Conservation (phyloP, 768 basidiomycete species). For the Suillus subalutaceus region DNA sequence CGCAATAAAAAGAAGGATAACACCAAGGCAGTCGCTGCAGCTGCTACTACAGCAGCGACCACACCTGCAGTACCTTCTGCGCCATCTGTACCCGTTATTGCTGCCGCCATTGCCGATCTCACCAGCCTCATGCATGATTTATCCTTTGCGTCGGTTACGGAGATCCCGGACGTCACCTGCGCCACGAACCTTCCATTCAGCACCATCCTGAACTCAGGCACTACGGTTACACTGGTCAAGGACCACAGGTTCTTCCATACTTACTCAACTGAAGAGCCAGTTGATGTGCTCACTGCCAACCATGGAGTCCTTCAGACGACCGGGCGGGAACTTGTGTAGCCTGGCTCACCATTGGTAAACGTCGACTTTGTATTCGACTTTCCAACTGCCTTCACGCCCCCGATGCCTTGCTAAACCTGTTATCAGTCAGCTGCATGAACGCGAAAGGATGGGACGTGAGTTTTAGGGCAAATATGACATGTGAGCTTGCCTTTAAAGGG, state of each 20-base stretch:
- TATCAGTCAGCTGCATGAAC: not conserved
- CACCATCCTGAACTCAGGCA: not conserved
- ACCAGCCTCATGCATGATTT: not conserved
- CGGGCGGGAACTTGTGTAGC: not conserved
- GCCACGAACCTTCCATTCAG: not conserved
- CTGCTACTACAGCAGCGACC: too few relatives aligned
- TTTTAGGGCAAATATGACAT: not conserved
- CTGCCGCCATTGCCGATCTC: not conserved
- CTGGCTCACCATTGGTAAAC: rapidly evolving
- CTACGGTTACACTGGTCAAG: not conserved
- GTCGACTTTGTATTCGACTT: not conserved
- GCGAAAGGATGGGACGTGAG: not conserved
- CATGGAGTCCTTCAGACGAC: not conserved
- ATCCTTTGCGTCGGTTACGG: not conserved
- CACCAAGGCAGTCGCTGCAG: not conserved
- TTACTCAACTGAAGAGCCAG: not conserved
- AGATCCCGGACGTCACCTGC: not conserved
- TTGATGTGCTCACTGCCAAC: not conserved
- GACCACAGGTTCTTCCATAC: not conserved
- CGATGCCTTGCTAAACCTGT: not conserved
- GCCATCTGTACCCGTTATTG: not conserved
- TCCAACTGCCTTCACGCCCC: not conserved
- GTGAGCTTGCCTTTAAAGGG: not conserved
- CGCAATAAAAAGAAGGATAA: not conserved
- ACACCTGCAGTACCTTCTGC: too few relatives aligned